Percentiles rank a stretch among this genome's conserved stretches.
Conservation (phyloP, 768 basidiomycete genomes). For the Dacryopinax primogenitus region DNA sequence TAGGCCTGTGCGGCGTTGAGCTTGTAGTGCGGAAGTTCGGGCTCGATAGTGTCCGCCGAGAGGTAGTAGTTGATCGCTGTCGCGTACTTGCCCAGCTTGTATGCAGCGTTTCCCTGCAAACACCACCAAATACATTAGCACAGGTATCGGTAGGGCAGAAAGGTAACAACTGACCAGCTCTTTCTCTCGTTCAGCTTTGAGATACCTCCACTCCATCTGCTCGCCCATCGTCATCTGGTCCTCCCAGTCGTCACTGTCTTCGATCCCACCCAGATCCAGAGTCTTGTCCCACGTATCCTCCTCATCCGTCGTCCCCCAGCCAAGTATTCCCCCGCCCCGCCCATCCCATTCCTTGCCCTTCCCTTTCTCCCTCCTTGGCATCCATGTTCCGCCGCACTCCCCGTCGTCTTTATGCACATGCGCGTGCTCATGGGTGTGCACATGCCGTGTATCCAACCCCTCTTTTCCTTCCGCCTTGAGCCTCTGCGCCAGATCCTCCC, state of each 20-base stretch:
- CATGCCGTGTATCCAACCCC: not conserved
- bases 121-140: no score
- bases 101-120: slow-evolving; percentile 51
- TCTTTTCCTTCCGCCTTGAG: slow-evolving; percentile 27
- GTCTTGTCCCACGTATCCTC: slow-evolving; percentile 66
- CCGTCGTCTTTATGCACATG: not conserved
- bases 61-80: slow-evolving; percentile 47
- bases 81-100: slow-evolving; percentile 47
- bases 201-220: slow-evolving; percentile 60
- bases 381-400: slow-evolving; percentile 7
- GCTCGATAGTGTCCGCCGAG: slow-evolving; percentile 48
- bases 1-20: slow-evolving; percentile 65
- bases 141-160: no score
- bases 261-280: slow-evolving; percentile 43
- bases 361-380: slow-evolving; percentile 25
- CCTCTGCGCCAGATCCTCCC: slow-evolving; percentile 54
- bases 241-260: slow-evolving; percentile 25
- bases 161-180: slow-evolving; percentile 51
- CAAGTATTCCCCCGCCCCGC: slow-evolving; percentile 49
- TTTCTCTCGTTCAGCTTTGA: slow-evolving; percentile 58
- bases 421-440: not conserved
- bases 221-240: slow-evolving; percentile 56
- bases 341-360: slow-evolving; percentile 71
- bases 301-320: slow-evolving; percentile 64
- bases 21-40: slow-evolving; percentile 63